Conservation (phyloP, 1,284 basidiomycete genomes). For the Sanghuangporus sanghuang region DNA sequence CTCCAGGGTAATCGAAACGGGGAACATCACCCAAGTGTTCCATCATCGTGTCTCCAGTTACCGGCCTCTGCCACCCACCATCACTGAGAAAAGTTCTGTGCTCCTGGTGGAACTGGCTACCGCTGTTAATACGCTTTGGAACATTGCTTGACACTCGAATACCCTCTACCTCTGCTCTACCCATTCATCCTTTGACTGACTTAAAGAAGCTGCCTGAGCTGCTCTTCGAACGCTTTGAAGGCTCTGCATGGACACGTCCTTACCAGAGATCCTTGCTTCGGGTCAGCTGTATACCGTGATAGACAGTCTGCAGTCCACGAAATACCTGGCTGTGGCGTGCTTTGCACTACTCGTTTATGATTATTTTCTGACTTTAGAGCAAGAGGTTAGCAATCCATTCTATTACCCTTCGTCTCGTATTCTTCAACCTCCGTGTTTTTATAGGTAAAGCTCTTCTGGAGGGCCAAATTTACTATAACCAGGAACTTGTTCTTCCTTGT, state of each 20-base stretch:
- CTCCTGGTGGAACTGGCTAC: too few species aligned
- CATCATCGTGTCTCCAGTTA: too few species aligned
- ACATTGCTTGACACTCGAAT: too few species aligned
- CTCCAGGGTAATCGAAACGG: too few species aligned
- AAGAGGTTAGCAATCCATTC: conserved; percentile 1
- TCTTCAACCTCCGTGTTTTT: background rate
- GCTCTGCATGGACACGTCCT: background rate
- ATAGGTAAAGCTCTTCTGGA: conserved; percentile 12
- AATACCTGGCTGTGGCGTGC: conserved; percentile 16
- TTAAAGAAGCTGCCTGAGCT: too few species aligned
- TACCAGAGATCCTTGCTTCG: background rate
- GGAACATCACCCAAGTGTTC: too few species aligned
- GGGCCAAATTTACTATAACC: conserved; percentile 1
- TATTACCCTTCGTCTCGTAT: background rate
- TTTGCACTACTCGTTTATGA: conserved; percentile 11
- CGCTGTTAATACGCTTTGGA: too few species aligned
- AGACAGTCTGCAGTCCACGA: conserved; percentile 10
- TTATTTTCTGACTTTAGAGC: conserved; percentile 10
- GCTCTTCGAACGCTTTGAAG: too few species aligned
- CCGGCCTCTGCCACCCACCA: too few species aligned
- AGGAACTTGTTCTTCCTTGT: conserved; percentile 12
- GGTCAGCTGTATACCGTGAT: background rate
- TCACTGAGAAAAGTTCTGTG: too few species aligned
- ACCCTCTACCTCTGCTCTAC: too few species aligned
- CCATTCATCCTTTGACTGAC: too few species aligned